phyloP scores from a whole-genome alignment of 2,329 filamentous ascomycete species.

The Exophiala xenobiotica region DNA sequence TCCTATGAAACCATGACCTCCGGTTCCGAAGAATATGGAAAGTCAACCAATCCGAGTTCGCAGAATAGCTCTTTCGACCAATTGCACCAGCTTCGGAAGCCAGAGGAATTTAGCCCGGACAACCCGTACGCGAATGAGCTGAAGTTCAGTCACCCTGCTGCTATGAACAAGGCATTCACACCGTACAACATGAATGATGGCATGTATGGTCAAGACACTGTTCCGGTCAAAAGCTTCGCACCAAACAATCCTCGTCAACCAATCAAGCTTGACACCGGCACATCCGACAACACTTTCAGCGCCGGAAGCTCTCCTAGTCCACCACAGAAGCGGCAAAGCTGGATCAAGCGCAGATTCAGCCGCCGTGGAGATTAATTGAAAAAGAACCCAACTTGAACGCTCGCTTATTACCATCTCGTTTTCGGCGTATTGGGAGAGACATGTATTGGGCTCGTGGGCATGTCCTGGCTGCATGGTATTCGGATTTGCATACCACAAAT shows the following conservation, averaged over 20 bases:
- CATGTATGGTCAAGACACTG: slow-evolving; percentile 28
- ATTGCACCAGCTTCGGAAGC: slow-evolving; percentile 51
- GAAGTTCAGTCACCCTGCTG: slow-evolving; percentile 29
- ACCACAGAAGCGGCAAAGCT: slow-evolving; percentile 75
- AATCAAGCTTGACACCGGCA: slow-evolving; percentile 28
- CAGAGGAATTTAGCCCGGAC: slow-evolving; percentile 41
- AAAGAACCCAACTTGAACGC: background rate
- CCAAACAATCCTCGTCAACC: slow-evolving; percentile 27
- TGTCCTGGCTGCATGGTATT: slow-evolving; percentile 7
- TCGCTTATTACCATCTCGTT: background rate
- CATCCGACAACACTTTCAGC: slow-evolving; percentile 6
- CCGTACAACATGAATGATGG: slow-evolving; percentile 26
- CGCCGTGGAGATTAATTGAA: slow-evolving; percentile 44
- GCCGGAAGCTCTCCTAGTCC: slow-evolving; percentile 12
- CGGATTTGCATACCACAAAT: slow-evolving; percentile 12
- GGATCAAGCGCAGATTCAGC: slow-evolving; percentile 82
- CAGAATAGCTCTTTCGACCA: slow-evolving; percentile 90
- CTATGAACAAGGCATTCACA: slow-evolving; percentile 16
- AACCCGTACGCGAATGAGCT: slow-evolving; percentile 39
- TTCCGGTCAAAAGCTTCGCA: slow-evolving; percentile 13
- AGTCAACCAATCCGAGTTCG: slow-evolving; percentile 87
- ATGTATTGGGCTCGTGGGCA: slow-evolving; percentile 3
- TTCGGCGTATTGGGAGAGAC: slow-evolving; percentile 13
- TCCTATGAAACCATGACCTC: slow-evolving; percentile 85
- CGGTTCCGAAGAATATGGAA: slow-evolving; percentile 68